Evolutionary conservation across 2,329 filamentous ascomycete genomes (phyloP).

Genomic region (Fusarium pseudoanthophilum): DNA sequence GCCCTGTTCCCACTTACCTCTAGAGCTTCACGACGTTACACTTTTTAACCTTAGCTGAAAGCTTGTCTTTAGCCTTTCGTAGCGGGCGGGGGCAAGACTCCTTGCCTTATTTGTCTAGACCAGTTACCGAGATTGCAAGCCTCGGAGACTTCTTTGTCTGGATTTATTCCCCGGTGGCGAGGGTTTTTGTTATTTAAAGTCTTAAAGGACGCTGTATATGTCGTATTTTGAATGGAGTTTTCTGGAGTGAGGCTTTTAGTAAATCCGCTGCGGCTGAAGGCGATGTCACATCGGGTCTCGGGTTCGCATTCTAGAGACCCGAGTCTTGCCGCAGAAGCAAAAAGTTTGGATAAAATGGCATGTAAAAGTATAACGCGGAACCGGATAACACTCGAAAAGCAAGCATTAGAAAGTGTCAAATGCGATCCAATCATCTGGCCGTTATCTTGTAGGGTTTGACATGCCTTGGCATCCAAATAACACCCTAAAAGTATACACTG

Average conservation of each 20-base stretch:
- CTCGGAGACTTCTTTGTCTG: background rate
- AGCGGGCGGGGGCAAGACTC: background rate
- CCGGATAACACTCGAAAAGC: accelerated
- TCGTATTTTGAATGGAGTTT: background rate
- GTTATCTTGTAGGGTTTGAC: background rate
- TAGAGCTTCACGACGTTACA: background rate
- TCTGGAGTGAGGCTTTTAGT: background rate
- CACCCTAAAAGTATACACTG: background rate
- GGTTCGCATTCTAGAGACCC: background rate
- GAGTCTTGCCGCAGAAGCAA: background rate
- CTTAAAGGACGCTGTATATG: background rate
- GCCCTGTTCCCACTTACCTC: background rate
- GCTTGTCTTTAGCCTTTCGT: background rate
- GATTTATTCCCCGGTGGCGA: background rate
- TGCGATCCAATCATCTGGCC: accelerated
- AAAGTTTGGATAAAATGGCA: background rate
- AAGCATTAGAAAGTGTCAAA: background rate
- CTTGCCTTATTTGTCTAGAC: background rate
- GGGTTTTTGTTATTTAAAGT: background rate
- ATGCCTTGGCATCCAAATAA: too few relatives aligned
- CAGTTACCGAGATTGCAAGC: background rate
- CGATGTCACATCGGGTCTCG: background rate
- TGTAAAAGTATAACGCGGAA: background rate
- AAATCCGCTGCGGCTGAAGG: background rate
- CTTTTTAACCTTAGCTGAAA: background rate